Conservation (phyloP, 78 protist species). For the Tieghemostelium lacteum region DNA sequence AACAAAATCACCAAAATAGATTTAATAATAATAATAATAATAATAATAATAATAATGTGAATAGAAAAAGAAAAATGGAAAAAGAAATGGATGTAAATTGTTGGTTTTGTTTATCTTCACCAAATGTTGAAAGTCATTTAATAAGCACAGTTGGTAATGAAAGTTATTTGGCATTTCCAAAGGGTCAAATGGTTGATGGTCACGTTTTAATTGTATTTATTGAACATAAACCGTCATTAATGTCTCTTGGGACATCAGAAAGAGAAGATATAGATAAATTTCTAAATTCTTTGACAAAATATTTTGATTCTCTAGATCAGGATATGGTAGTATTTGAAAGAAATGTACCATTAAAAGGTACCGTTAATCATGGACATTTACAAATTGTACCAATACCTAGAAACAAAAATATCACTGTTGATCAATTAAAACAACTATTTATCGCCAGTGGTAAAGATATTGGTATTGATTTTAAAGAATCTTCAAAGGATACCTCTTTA, state of each 20-base stretch:
- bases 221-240: slow-evolving; percentile 47
- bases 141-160: slow-evolving; percentile 54
- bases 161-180: slow-evolving; percentile 75
- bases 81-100: slow-evolving; percentile 22
- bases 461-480: slow-evolving; percentile 16
- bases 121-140: slow-evolving; percentile 71
- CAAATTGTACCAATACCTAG: slow-evolving; percentile 79
- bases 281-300: slow-evolving; percentile 4
- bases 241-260: background rate
- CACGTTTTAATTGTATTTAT: slow-evolving; percentile 54
- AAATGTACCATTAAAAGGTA: slow-evolving; percentile 7
- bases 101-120: slow-evolving; percentile 81
- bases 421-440: slow-evolving; percentile 23
- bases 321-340: slow-evolving; percentile 58
- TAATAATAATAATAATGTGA: background rate
- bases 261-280: slow-evolving; percentile 16
- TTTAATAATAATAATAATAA: background rate
- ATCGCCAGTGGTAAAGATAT: background rate
- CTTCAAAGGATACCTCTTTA: background rate
- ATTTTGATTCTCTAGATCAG: background rate
- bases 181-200: slow-evolving; percentile 49
- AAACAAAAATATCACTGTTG: background rate
- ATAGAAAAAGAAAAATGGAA: background rate
- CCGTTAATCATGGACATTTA: slow-evolving; percentile 62
- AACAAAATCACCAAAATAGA: background rate